phyloP scores from a whole-genome alignment of 2,329 filamentous ascomycete genomes.

The Orbilia brochopaga region DNA sequence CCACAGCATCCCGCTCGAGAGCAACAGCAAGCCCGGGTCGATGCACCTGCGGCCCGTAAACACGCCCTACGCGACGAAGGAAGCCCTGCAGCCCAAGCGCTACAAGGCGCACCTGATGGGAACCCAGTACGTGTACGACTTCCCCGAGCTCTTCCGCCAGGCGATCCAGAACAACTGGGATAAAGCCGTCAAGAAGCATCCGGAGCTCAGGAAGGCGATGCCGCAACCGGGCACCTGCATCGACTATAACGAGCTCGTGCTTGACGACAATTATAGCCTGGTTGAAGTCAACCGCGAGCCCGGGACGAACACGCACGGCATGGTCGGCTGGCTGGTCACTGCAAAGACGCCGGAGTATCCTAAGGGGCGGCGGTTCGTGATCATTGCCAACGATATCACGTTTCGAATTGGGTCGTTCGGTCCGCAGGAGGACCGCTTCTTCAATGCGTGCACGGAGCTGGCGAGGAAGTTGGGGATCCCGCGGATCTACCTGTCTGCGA shows the following conservation, averaged over 20 bases:
- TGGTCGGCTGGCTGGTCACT: conserved; percentile 97
- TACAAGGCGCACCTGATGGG: conserved; percentile 99
- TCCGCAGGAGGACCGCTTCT: conserved; percentile 95
- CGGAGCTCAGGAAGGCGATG: conserved; percentile 76
- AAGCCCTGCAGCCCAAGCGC: conserved; percentile 96
- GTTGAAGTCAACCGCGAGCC: conserved; percentile 93
- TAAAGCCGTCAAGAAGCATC: conserved; percentile 74
- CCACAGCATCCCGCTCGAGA: conserved; percentile 73
- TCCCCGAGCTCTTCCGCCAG: conserved; percentile 98
- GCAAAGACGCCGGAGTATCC: conserved; percentile 96
- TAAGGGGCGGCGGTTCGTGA: conserved; percentile 86
- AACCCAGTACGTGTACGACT: conserved; percentile 99
- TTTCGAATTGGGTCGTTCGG: conserved; percentile 99
- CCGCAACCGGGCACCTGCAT: conserved; percentile 88
- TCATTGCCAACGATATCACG: conserved; percentile 98
- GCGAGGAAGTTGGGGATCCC: conserved; percentile 93
- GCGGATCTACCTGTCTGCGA: conserved; percentile 95
- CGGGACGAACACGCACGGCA: conserved; percentile 93
- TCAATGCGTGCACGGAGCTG: conserved; percentile 97
- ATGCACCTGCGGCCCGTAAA: conserved; percentile 92
- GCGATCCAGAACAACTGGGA: conserved; percentile 95
- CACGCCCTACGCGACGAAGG: conserved; percentile 95
- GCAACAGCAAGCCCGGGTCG: conserved; percentile 86
- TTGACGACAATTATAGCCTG: conserved; percentile 90
- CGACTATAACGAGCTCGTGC: conserved; percentile 88